phyloP scores from a whole-genome alignment of 148 eudicot genomes.

The Amaranthus palmeri region DNA sequence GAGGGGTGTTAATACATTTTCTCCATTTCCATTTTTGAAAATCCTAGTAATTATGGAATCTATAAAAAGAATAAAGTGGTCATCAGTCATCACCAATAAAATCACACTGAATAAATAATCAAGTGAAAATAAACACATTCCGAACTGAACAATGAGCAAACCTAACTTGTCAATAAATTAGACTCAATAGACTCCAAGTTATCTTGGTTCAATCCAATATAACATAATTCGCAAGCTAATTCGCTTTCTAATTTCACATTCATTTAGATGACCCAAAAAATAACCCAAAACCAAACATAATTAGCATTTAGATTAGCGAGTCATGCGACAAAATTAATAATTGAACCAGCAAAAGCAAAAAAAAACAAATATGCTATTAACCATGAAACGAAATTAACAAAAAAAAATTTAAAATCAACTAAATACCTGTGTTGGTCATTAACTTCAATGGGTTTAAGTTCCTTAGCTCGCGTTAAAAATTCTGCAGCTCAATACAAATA shows the following conservation, averaged over 20 bases:
- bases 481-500: constrained; percentile 34
- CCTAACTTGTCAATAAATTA: not conserved
- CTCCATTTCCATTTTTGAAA: not conserved
- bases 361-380: not conserved
- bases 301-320: no score
- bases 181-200: not conserved
- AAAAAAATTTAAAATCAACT: not conserved
- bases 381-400: not conserved
- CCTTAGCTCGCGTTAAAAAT: constrained; percentile 69
- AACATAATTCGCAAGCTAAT: not conserved
- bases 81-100: not conserved
- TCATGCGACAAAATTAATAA: not conserved
- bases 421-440: constrained; percentile 65
- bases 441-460: constrained; percentile 52
- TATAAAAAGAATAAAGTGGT: not conserved
- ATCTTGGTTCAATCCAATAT: no score
- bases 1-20: not conserved
- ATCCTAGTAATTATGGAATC: not conserved
- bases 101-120: not conserved
- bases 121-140: not conserved
- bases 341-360: not conserved
- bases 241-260: no score
- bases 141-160: not conserved
- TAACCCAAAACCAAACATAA: no score
- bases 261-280: no score